Evolutionary conservation across 306 rosid genomes (phyloP), one percentile per base, ranked within the genome.

Genomic region (Begonia loranthoides): DNA sequence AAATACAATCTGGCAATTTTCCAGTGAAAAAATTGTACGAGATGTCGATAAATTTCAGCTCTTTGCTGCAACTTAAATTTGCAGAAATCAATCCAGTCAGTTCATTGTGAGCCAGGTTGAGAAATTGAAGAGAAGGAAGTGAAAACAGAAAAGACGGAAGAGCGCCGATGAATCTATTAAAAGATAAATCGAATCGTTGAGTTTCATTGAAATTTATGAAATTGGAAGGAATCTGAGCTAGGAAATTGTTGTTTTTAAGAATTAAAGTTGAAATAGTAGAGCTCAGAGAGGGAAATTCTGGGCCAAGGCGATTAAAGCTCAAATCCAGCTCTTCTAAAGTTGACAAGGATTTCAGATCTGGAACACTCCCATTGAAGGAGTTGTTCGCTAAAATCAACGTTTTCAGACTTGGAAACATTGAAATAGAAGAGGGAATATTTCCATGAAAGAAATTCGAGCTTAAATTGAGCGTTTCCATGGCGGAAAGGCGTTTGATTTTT

Each of bases 371-470:
- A 57, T 68, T 85, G 70, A 82, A 62, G 54, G 70, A 43, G 54
- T 89, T 89, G 59, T 78, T 73, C 56, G 85, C 81, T 66, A 89
- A 67, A 66, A 71, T 71, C 16, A 89, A 72, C 52, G 66, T 73
- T 41, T 36, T 82, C 3, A 89, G 82, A 14, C 13, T 64, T 14
- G 66, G 79, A 59, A 82, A 10, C 9, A 71, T 63, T 11, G 75
- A 12, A 0, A 89, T 40, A 36, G 94, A 73, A 14, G 71, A 3
- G 4, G 95, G 81, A 41, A 89, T 76, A 58, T 47, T 53, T 15
- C 95, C 97, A 54, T 55, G 49, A 12, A 89, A 55, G 72, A 67
- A 80, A 66, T 85, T 90, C 38, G 92, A 85, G 73, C 81, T 76
- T 5, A 90, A 12, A 59, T 90, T 82, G 7, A 90, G 59, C 56